Evolutionary conservation across 495 filamentous ascomycete species (phyloP).

Genomic region (Penicillium goetzii): DNA sequence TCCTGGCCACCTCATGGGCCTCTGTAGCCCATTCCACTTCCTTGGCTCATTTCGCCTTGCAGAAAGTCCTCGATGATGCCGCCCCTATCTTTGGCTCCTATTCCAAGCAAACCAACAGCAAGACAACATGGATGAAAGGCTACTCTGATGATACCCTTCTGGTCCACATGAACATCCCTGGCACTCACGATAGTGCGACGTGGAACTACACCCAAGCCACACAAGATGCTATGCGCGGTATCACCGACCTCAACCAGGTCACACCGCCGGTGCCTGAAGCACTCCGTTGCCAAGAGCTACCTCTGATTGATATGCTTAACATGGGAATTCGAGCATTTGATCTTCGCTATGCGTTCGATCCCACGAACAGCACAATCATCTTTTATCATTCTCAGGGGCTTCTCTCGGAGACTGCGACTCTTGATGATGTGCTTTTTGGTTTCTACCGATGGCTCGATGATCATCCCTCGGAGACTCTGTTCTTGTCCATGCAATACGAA

Average conservation of each 20-base stretch:
- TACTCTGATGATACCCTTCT: conserved; percentile 47
- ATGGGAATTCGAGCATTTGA: conserved; percentile 57
- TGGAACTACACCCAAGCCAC: conserved; percentile 57
- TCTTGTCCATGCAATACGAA: conserved; percentile 49
- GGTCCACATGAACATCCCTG: conserved; percentile 56
- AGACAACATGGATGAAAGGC: conserved; percentile 51
- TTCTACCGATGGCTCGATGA: conserved; percentile 52
- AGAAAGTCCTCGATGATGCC: conserved; percentile 47
- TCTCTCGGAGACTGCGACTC: conserved; percentile 45
- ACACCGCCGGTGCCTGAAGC: conserved; percentile 30
- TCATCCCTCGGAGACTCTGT: conserved; percentile 38
- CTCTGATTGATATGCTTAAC: conserved; percentile 44
- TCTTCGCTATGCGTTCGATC: conserved; percentile 52
- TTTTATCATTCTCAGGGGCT: conserved; percentile 56
- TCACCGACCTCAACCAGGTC: conserved; percentile 45
- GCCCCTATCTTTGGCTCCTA: conserved; percentile 48
- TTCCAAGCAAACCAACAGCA: conserved; percentile 22
- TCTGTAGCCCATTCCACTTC: conserved; percentile 11
- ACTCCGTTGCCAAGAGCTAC: conserved; percentile 48
- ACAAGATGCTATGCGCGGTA: conserved; percentile 39
- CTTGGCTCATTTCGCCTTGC: conserved; percentile 40
- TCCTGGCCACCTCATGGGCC: conserved; percentile 6
- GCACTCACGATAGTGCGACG: conserved; percentile 57
- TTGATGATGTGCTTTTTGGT: conserved; percentile 53
- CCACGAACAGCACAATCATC: conserved; percentile 46